Conservation (phyloP, 306 rosid species). For the Fragaria ananassa region DNA sequence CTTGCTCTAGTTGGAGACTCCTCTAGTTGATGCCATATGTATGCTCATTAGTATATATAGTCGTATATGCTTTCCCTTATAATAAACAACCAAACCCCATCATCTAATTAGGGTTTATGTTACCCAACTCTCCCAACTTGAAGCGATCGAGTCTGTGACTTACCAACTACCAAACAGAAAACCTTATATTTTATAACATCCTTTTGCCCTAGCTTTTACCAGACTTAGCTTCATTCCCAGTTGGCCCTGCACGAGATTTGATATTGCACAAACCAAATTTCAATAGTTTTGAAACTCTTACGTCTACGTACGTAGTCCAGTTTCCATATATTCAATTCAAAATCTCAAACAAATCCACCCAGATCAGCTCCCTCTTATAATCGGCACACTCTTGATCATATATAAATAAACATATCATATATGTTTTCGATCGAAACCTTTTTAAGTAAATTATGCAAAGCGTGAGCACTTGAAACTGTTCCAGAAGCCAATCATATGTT, state of each 20-base stretch:
- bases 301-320: constrained; percentile 1
- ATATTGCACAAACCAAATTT: not conserved
- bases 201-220: constrained; percentile 3
- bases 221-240: not conserved
- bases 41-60: not conserved
- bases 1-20: not conserved
- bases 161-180: constrained; percentile 1
- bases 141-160: not conserved
- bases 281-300: not conserved
- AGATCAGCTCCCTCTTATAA: not conserved
- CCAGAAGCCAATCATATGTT: not conserved
- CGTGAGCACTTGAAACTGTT: not conserved
- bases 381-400: not conserved
- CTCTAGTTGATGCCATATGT: not conserved
- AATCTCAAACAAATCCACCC: not conserved
- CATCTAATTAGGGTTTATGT: constrained; percentile 1
- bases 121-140: not conserved
- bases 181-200: not conserved
- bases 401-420: not conserved
- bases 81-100: not conserved
- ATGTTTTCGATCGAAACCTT: not conserved
- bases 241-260: not conserved
- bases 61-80: not conserved
- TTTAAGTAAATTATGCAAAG: not conserved
- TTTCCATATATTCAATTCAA: not conserved